Base-by-base conservation (phyloP, 768 basidiomycete species). In the Albatrellus ellisii region DNA sequence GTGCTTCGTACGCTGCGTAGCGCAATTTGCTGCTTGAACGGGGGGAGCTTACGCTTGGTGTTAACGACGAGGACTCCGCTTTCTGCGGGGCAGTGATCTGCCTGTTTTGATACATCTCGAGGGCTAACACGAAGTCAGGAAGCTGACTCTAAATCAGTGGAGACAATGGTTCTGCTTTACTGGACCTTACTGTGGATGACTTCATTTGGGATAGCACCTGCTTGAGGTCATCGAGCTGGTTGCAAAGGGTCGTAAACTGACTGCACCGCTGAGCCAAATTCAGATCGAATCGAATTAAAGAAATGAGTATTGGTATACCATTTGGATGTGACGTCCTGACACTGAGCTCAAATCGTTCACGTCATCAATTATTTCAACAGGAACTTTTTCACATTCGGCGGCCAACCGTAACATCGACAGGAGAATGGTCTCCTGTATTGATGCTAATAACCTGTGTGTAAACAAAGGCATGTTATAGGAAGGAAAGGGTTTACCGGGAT, bases 401-500 rank as follows among this genome's bases (percentile, higher is more conserved):
- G 70, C 64, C 24, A 86, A 47, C 41, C 83, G 69, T 26, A 87
- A 58, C 77, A 89, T 81, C 3, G 77, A 68, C 25, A 88, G 55
- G 24, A 90, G 59, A 46, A 74, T 75, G 4, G 75, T 75, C 44
- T 90, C 86, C 54, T 83, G 80, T 6, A 88, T 72, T 22, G 77
- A 63, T 26, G 70, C 85, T 88, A 46, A 21, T n/a, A n/a, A 21
- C 15, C 12, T 35, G 17, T 36, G 25, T 31, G 14, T 27, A 31
- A 28, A 43, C 39, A 21, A 8, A 26, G 24, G 35, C 39, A 26
- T 15, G 48, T 46, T 32, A 31, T 56, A 53, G 37, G 18, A 11
- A 40, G 38, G 18, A 1, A 18, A 20, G 35, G 32, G 57, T 72
- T 53, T 48, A 77, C 79, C 54, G 38, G 65, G 52, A 50, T 66